A percentile compares a stretch with the other conserved stretches of the same genome.
These are phyloP conservation scores for Hanseniaspora mollemarum DNA, from an alignment of 805 yeast genomes.

Conservation along the genomic window DNA sequence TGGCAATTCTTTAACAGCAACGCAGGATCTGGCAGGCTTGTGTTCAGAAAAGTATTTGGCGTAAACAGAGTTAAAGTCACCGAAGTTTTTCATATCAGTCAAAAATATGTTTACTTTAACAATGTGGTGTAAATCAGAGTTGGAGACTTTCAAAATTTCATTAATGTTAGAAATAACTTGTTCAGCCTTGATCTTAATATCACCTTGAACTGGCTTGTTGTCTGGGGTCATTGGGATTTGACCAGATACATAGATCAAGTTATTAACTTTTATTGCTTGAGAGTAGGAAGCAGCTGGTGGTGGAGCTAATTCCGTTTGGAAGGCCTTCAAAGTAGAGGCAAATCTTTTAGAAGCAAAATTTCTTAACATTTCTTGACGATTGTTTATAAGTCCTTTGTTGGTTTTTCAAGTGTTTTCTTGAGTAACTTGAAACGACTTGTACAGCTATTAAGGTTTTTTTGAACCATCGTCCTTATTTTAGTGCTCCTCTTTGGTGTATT, in stretches of 20 bases:
- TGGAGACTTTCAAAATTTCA: slow-evolving; percentile 70
- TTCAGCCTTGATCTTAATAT: slow-evolving; percentile 66
- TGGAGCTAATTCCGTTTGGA: slow-evolving; percentile 70
- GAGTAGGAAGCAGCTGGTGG: slow-evolving; percentile 95
- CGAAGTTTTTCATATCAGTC: slow-evolving; percentile 81
- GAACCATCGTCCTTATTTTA: no score
- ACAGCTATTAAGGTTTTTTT: no score
- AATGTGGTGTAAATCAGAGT: slow-evolving; percentile 69
- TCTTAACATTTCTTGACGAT: slow-evolving; percentile 13
- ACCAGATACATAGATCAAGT: slow-evolving; percentile 84
- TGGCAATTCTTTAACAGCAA: slow-evolving; percentile 86
- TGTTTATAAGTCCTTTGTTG: not conserved
- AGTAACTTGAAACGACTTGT: no score
- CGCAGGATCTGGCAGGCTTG: slow-evolving; percentile 96
- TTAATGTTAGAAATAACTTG: slow-evolving; percentile 58
- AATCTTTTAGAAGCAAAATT: slow-evolving; percentile 17
- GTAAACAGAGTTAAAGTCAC: slow-evolving; percentile 75
- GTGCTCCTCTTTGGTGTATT: no score
- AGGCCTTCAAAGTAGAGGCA: slow-evolving; percentile 32
- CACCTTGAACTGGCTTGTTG: slow-evolving; percentile 65
- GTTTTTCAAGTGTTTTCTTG: not conserved
- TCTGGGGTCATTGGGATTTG: slow-evolving; percentile 86
- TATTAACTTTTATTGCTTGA: slow-evolving; percentile 85
- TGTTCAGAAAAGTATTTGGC: slow-evolving; percentile 60
- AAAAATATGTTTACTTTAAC: slow-evolving; percentile 82